Evolutionary conservation across 306 rosid species (phyloP), one percentile per base, ranked within the genome.

Genomic region (Malus sylvestris): DNA sequence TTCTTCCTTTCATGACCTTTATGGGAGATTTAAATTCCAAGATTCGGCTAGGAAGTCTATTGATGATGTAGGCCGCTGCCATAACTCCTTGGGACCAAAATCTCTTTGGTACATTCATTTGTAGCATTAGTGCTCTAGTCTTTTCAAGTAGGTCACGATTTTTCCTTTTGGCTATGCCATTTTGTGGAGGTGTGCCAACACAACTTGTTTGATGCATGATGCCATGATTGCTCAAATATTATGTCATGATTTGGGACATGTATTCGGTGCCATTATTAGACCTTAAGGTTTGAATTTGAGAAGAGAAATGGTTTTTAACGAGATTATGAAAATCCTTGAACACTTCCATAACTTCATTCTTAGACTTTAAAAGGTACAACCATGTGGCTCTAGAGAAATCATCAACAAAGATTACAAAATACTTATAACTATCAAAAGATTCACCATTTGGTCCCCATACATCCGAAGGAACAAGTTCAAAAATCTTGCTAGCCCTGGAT

Each of bases 141-240:
- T 57, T 57, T 0, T 57, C 62, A 57, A 57, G 62, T 20, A 57
- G 4, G 2, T 57, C 62, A 10, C 13, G 15, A 0, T 57, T 57
- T n/a, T 57, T 57, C 0, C 14, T 0, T n/a, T 57, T 29, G 0
- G 62, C 15, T n/a, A 57, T 1, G 0, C 62, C 15, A 57, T 57
- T n/a, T n/a, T 57, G 62, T 22, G 22, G 15, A 57, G 62, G 62
- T 0, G 62, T 57, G 0, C 62, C 62, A 57, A 57, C 62, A 0
- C 29, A 57, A 22, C 62, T 57, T 57, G 62, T 57, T 45, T 45
- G 16, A 45, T 45, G 5, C 51, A 45, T 45, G 51, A 45, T 45
- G 51, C 51, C 51, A 45, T 53, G 23, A 19, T 2, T 57, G 62
- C 62, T 57, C 29, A 57, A n/a, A 20, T n/a, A 57, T 20, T 20